Conservation (phyloP, 306 rosid species). For the Castanea mollissima region DNA sequence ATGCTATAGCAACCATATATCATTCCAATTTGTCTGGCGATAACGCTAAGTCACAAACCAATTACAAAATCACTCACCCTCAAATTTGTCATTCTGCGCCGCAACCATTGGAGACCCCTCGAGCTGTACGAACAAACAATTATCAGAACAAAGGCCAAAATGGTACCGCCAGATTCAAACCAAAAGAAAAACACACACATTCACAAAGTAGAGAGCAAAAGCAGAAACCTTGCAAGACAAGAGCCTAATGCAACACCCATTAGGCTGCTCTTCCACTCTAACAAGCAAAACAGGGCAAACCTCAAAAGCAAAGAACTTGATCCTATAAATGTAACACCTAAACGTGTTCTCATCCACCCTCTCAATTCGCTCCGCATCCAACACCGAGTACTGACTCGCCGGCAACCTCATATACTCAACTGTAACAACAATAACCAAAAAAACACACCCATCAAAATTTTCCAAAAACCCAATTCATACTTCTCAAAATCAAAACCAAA, state of each 20-base stretch:
- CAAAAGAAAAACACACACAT: not conserved
- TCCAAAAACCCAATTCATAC: not conserved
- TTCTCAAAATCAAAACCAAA: not conserved
- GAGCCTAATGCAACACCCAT: conserved; percentile 85
- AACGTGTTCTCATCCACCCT: conserved; percentile 81
- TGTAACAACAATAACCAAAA: conserved; percentile 26
- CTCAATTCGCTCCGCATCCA: conserved; percentile 97
- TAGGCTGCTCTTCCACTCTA: conserved; percentile 74
- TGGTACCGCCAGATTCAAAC: not conserved
- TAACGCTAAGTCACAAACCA: not conserved
- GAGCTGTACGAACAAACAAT: conserved; percentile 46
- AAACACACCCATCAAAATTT: not conserved
- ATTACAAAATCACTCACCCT: conserved; percentile 46
- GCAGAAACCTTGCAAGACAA: conserved; percentile 85
- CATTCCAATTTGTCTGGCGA: not conserved
- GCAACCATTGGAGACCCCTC: conserved; percentile 87
- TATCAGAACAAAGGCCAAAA: conserved; percentile 7
- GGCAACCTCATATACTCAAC: conserved; percentile 93
- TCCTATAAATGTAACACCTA: conserved; percentile 76
- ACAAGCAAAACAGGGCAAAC: conserved; percentile 90
- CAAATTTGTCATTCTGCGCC: conserved; percentile 88
- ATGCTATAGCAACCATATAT: not conserved
- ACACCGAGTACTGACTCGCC: conserved; percentile 93
- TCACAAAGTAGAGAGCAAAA: not conserved
- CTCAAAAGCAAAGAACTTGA: conserved; percentile 84